A percentile compares a stretch with the other conserved stretches of the same genome.
phyloP scores from a whole-genome alignment of 495 filamentous ascomycete species.

The Penicillium egyptiacum region DNA sequence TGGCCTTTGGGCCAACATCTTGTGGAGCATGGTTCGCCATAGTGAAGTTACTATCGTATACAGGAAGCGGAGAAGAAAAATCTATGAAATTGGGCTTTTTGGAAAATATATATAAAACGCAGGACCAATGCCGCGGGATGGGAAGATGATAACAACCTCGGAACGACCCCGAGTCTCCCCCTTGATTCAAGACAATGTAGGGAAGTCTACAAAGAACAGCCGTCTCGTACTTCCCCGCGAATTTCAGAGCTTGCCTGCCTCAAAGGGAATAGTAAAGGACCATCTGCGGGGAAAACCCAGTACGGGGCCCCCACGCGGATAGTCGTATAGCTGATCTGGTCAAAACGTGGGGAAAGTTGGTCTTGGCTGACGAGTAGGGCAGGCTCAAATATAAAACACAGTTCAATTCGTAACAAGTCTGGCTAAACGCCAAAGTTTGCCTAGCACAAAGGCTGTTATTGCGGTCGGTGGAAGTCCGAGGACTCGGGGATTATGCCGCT shows the following conservation, averaged over 20 bases:
- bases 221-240: slow-evolving; percentile 12
- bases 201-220: neutral
- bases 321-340: slow-evolving; percentile 8
- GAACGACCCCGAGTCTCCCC: neutral
- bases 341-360: slow-evolving; percentile 2
- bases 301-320: slow-evolving; percentile 9
- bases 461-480: slow-evolving; percentile 24
- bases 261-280: neutral
- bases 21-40: slow-evolving; percentile 17
- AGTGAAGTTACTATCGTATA: neutral
- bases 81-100: neutral
- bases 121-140: neutral
- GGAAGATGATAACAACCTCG: neutral
- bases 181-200: neutral
- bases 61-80: neutral
- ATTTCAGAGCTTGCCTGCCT: slow-evolving; percentile 9
- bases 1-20: slow-evolving; percentile 25
- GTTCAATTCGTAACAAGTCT: neutral
- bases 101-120: neutral
- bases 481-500: slow-evolving; percentile 12
- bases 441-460: neutral
- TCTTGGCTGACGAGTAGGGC: slow-evolving; percentile 23
- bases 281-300: slow-evolving; percentile 24
- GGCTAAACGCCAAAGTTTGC: neutral
- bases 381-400: neutral